Conservation (phyloP, 2,329 filamentous ascomycete genomes). For the Mycosphaerella sp. region DNA sequence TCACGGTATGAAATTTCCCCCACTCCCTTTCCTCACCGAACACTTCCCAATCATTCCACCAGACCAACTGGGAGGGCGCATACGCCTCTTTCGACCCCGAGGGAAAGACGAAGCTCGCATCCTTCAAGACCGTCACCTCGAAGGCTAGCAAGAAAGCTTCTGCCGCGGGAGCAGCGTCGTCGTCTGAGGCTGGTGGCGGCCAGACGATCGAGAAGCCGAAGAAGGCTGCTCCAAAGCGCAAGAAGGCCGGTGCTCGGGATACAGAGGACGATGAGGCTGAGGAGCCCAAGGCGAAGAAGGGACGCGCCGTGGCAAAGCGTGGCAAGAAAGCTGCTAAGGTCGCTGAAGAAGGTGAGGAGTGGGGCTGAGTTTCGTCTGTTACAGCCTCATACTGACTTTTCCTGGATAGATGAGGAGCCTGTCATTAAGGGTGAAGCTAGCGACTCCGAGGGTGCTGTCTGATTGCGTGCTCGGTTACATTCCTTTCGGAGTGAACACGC, state of each 20-base stretch:
- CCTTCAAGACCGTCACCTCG: constrained; percentile 20
- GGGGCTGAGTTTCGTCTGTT: constrained; percentile 9
- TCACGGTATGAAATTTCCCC: background rate
- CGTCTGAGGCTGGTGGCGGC: constrained; percentile 4
- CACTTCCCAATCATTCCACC: background rate
- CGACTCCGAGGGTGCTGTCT: background rate
- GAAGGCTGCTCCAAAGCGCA: constrained; percentile 2
- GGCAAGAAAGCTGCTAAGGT: constrained; percentile 2
- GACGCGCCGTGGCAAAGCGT: constrained; percentile 2
- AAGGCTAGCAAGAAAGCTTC: constrained; percentile 7
- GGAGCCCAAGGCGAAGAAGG: constrained; percentile 12
- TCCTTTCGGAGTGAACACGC: too few relatives aligned
- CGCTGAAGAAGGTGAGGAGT: constrained; percentile 5
- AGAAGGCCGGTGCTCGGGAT: background rate
- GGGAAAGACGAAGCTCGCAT: constrained; percentile 17
- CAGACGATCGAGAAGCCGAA: constrained; percentile 13
- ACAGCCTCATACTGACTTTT: too few relatives aligned
- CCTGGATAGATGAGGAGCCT: constrained; percentile 8
- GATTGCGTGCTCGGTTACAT: too few relatives aligned
- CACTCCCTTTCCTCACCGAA: background rate
- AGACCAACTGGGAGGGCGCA: constrained; percentile 20
- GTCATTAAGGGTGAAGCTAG: constrained; percentile 8
- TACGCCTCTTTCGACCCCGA: constrained; percentile 13
- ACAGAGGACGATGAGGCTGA: constrained; percentile 9
- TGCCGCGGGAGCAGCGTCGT: background rate